Evolutionary conservation across 2,329 filamentous ascomycete species (phyloP), one percentile per base, ranked within the genome.

Genomic region (Delphinella strobiligena): DNA sequence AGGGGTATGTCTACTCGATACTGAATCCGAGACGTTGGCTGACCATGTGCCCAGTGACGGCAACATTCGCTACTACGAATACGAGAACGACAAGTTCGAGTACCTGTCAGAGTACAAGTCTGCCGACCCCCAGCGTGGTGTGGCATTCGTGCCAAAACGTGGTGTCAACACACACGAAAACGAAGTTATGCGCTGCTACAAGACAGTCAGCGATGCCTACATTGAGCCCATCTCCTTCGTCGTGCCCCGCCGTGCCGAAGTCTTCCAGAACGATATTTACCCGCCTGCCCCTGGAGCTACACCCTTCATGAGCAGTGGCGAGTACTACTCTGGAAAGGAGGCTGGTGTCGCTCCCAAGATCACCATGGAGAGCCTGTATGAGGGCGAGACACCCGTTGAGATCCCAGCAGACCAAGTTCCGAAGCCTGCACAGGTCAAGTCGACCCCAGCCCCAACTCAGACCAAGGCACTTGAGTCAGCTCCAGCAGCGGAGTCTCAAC

Each of bases 1-100:
- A 96, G 70, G 91, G 89, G 85, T 89, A 64, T 68, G 82, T 64
- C 27, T 5, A 10, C 29, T 22, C 11, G 27, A 16, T n/a, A 17
- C 33, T 14, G 19, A 34, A 9, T 19, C 10, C 11, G 34, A 16
- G 17, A 14, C 19, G 8, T 17, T 7, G 18, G 12, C 22, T 27
- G 22, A 27, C 22, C 22, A 27, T 45, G 48, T 7, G 9, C 19
- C 12, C 46, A 91, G 85, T 62, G 91, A 98, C 58, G 91, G 91
- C 55, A 98, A 98, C 64, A 98, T 98, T 57, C 88, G 91, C 48
- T 98, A 98, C 72, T 98, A 84, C 61, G 91, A 98, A 64, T 93
- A 93, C 56, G 84, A 93, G 59, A 93, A 96, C 64, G 89, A 96
- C 71, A 95, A 95, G 64, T 95, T 98, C 58, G 89, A 98, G 64